These are phyloP conservation scores for Dactylorhiza incarnata DNA, from an alignment of 106 monocot genomes.

Conservation along the genomic window DNA sequence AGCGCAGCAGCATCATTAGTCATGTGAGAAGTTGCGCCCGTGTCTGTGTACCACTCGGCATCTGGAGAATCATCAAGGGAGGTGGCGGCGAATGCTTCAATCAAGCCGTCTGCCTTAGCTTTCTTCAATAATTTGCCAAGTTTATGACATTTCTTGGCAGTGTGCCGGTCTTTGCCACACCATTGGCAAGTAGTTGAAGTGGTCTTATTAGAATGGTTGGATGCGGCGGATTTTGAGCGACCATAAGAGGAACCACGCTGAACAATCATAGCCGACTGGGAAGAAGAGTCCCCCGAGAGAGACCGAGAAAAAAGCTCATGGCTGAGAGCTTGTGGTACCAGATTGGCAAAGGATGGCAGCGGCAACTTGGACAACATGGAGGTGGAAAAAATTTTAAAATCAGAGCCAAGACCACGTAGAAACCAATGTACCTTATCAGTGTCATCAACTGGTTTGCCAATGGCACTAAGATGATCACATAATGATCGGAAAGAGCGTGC, in stretches of 20 bases:
- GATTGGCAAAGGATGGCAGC: slow-evolving; percentile 1
- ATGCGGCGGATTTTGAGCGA: background rate
- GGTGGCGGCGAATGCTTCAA: slow-evolving; percentile 1
- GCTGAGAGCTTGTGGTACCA: slow-evolving; percentile 5
- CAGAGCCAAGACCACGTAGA: slow-evolving; percentile 4
- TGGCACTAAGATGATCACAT: slow-evolving; percentile 7
- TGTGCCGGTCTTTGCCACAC: slow-evolving; percentile 8
- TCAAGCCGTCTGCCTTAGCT: slow-evolving; percentile 3
- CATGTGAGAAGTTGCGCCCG: too few relatives aligned
- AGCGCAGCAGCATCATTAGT: background rate
- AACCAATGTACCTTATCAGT: slow-evolving; percentile 10
- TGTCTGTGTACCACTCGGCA: too few relatives aligned
- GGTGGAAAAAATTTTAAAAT: slow-evolving; percentile 2
- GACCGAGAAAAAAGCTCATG: slow-evolving; percentile 7
- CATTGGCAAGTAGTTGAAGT: background rate
- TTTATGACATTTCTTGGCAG: background rate
- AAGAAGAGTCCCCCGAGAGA: background rate
- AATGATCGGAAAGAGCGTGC: background rate
- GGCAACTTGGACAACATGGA: slow-evolving; percentile 2
- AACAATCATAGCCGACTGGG: background rate
- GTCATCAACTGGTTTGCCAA: slow-evolving; percentile 4
- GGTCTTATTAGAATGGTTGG: background rate
- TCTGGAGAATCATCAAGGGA: slow-evolving; percentile 6
- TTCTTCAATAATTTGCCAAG: slow-evolving; percentile 10
- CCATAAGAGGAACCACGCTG: background rate